Base-by-base conservation (phyloP, 345 rosid genomes). In the Psidium friedrichsthalianum region DNA sequence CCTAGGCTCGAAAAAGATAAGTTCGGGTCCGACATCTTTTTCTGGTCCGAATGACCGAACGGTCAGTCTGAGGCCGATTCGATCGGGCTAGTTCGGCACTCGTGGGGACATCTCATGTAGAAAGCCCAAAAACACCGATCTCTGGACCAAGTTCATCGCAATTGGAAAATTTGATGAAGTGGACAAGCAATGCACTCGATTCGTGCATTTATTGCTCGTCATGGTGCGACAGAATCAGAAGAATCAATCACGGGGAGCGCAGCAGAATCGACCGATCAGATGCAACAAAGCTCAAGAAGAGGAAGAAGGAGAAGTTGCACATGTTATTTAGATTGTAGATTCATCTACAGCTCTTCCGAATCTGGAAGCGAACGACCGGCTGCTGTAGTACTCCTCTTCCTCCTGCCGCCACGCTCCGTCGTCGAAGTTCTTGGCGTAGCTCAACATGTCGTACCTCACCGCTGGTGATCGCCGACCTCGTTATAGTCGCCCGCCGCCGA, bases 321-420 rank as follows among this genome's bases (percentile, higher is more conserved):
- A 13, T 36, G 14, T 36, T 32, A 69, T 69, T 64, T 64, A 64
- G 11, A 15, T 64, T 64, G 76, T 20, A 8, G 42, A 64, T 6
- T 64, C 22, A 36, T 69, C 80, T 18, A 69, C 80, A 20, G 85
- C 1, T 51, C 55, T 47, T 0, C 83, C 83, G 56, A 82, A 82
- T 82, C 88, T 81, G 20, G 53, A 64, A 24, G 87, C 25, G 20
- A 89, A 87, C 47, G 89, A 87, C 74, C 64, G 58, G 2, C 83
- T 69, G 0, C 80, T 53, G 53, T 54, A 85, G 25, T 74, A 85
- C 14, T 83, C 88, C 22, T 82, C 82, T 55, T 88, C 88, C 83
- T 88, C 88, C 11, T 85, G 80, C 76, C 59, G 88, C 88, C 88
- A 88, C 22, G 14, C 82, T 25, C 88, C 90, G 83, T 88, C 87